Conservation (phyloP, 169 alveolate species). For the Theileria annulata region DNA sequence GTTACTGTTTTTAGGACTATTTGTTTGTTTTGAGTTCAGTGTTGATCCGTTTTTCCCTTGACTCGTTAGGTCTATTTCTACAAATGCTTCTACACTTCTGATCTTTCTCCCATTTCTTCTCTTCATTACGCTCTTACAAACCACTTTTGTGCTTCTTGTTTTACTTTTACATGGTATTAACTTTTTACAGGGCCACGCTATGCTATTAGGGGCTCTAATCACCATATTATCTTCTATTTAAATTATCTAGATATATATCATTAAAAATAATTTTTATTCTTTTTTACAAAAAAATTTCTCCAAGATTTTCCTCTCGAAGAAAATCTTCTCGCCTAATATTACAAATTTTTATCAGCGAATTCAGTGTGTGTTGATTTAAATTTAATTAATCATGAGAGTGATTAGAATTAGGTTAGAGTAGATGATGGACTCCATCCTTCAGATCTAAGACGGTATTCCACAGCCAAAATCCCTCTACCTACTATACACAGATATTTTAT, state of each 20-base stretch:
- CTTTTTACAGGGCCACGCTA: slow-evolving; percentile 31
- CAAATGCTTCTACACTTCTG: not conserved
- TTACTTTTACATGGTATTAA: slow-evolving; percentile 20
- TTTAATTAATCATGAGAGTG: too few species aligned
- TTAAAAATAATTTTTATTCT: not conserved
- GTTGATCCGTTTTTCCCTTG: not conserved
- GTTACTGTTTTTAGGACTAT: not conserved
- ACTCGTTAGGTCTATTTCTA: not conserved
- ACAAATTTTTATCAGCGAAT: too few species aligned
- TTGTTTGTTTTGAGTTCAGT: not conserved
- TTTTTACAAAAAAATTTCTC: not conserved
- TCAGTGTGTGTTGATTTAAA: too few species aligned
- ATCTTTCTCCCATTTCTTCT: not conserved
- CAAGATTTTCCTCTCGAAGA: too few species aligned
- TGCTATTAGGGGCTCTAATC: slow-evolving; percentile 3
- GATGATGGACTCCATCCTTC: slow-evolving; percentile 58
- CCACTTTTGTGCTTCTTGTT: not conserved
- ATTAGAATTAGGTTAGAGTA: too few species aligned
- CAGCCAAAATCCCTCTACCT: slow-evolving; percentile 38
- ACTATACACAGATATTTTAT: slow-evolving; percentile 19
- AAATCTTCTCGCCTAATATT: too few species aligned
- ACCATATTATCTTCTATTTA: not conserved
- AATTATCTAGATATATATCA: not conserved
- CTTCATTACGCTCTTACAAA: not conserved
- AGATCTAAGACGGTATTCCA: slow-evolving; percentile 39